A percentile compares a stretch with the other conserved stretches of the same genome.
Evolutionary conservation across 768 basidiomycete genomes (phyloP).

Genomic region (Lyophyllum decastes): DNA sequence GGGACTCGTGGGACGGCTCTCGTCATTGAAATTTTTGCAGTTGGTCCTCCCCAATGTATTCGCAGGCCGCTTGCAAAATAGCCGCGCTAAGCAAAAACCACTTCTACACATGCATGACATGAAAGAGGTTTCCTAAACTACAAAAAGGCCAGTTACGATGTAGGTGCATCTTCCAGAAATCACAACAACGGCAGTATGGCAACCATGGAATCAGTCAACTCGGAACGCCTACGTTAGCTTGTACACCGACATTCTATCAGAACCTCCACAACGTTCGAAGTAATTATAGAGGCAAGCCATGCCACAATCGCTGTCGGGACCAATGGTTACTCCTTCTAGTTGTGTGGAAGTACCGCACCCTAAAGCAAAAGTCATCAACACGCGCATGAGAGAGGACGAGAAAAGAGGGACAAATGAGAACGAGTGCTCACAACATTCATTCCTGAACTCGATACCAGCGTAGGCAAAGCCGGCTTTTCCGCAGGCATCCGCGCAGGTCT

Average conservation of each 20-base stretch:
- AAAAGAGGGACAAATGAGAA: background rate
- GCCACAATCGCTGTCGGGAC: conserved; percentile 11
- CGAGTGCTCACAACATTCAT: conserved; percentile 9
- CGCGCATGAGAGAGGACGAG: background rate
- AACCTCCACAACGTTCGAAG: conserved; percentile 11
- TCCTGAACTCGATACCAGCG: conserved; percentile 7
- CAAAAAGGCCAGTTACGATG: no score
- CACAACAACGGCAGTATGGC: no score
- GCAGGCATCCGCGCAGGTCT: conserved; percentile 5
- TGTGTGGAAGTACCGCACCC: conserved; percentile 15
- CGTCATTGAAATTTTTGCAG: no score
- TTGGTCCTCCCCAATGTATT: no score
- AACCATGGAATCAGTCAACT: no score
- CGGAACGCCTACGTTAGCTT: background rate
- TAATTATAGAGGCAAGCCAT: conserved; percentile 15
- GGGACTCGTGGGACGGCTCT: no score
- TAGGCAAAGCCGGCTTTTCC: conserved; percentile 1
- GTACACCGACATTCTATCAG: conserved; percentile 16
- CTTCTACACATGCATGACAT: no score
- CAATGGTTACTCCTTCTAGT: background rate
- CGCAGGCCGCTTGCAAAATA: no score
- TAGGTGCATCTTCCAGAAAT: no score
- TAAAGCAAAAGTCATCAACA: background rate
- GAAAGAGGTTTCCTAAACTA: no score
- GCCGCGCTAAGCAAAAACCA: no score